These are phyloP conservation scores for Neofusicoccum kwambonambiense DNA, from an alignment of 2,329 filamentous ascomycete genomes.

Conservation along the genomic window DNA sequence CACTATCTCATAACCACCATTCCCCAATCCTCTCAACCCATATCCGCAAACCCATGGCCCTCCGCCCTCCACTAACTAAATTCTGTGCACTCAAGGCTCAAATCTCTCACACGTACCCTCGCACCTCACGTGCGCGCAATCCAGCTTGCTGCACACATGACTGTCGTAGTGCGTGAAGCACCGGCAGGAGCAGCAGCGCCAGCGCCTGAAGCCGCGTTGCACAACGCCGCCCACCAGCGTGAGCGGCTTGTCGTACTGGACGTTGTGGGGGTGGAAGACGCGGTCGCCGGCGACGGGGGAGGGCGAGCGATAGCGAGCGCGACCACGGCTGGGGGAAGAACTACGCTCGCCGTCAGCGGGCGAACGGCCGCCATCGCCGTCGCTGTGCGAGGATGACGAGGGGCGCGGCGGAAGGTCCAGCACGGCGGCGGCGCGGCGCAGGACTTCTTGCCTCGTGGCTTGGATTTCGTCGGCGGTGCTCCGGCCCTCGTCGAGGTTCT, in stretches of 20 bases:
- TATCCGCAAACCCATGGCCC: neutral
- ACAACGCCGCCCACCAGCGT: neutral
- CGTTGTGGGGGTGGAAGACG: neutral
- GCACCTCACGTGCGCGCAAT: constrained; percentile 16
- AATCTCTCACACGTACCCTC: neutral
- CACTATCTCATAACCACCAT: neutral
- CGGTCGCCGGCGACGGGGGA: neutral
- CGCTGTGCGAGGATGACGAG: neutral
- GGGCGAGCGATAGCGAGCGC: neutral
- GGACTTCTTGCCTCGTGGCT: neutral
- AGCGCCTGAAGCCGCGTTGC: constrained; percentile 1
- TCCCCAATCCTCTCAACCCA: neutral
- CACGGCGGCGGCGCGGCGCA: neutral
- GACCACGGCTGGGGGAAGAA: too few relatives aligned
- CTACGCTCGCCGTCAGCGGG: too few relatives aligned
- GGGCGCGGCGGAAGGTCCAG: neutral
- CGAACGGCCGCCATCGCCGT: neutral
- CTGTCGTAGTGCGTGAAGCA: constrained; percentile 19
- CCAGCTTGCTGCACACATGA: constrained; percentile 14
- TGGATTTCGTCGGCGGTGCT: neutral
- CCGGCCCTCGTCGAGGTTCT: neutral
- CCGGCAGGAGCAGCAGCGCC: constrained; percentile 17
- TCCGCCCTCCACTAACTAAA: neutral
- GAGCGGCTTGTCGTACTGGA: neutral
- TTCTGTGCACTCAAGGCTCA: neutral